Base-by-base conservation (phyloP, 768 basidiomycete species). In the Cyclocybe cylindracea region DNA sequence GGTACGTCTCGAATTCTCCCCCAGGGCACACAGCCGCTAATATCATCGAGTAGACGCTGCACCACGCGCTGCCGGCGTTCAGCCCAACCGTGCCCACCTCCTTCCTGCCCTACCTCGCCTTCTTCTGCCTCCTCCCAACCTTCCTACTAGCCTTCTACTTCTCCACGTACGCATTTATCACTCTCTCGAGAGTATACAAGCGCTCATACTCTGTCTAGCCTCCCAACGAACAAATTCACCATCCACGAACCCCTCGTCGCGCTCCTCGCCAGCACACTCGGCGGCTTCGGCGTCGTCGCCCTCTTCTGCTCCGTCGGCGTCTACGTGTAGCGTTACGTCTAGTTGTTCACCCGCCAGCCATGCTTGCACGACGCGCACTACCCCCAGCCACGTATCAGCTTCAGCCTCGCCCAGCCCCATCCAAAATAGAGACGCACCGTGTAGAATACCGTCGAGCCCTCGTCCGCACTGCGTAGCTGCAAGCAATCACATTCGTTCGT, bases 391-490 rank as follows among this genome's bases (percentile, higher is more conserved):
- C 48, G 51, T 57, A 49, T n/a, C n/a, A n/a, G n/a, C n/a, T n/a
- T 57, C 46, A 58, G 48, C 42, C 35, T n/a, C 19, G 29, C 40
- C 19, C 24, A 16, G 35, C 47, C 31, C 13, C 34, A 35, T 48
- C 34, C 44, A 49, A 49, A 44, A 31, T 39, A 43, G 44, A 55
- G 32, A 77, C 89, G 54, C 65, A 94, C 94, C n/a, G 87, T 92
- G 69, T 95, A 97, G 67, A 96, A 86, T 61, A 95, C 86, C 10
- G 94, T 97, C 32, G 91, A 91, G 3, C 94, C 94, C 77, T 96
- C 94, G 69, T 96, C 94, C 36, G 92, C 94, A 58, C 91, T 91
- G 44, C 94, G 84, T 66, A 91, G 74, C 89, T 91, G 66, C 37
- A 55, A 48, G 46, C 48, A 53, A n/a, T n/a, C n/a, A n/a, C n/a